A percentile compares a stretch with the other conserved stretches of the same genome.
phyloP scores from a whole-genome alignment of 2,329 filamentous ascomycete species.

The Westerdykella ornata region DNA sequence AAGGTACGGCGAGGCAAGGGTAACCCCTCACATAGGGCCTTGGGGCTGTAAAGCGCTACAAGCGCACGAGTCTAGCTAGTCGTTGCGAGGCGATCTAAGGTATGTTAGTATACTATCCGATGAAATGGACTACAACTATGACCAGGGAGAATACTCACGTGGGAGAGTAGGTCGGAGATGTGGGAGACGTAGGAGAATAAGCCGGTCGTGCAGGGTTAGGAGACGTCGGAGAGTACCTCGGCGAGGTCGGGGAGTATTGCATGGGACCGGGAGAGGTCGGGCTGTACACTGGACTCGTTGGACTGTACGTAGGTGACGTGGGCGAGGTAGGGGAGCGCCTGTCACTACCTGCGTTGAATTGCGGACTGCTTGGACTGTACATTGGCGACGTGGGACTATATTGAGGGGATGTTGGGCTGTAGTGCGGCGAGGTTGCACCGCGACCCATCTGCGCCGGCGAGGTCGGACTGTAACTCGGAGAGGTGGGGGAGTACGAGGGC shows the following conservation, averaged over 20 bases:
- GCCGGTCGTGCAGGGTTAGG: conserved; percentile 29
- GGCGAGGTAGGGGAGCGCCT: conserved; percentile 49
- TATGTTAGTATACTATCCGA: conserved; percentile 15
- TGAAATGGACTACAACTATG: conserved; percentile 19
- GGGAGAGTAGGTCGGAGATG: conserved; percentile 38
- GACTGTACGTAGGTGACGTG: conserved; percentile 64
- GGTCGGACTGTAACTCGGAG: conserved; percentile 55
- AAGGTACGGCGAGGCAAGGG: conserved; percentile 34
- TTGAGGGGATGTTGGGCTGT: conserved; percentile 53
- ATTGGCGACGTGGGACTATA: conserved; percentile 50
- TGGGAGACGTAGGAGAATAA: conserved; percentile 42
- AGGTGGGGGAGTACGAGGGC: conserved; percentile 48
- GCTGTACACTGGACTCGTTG: conserved; percentile 56
- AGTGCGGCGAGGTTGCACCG: conserved; percentile 40
- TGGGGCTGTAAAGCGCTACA: conserved; percentile 5
- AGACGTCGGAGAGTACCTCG: conserved; percentile 32
- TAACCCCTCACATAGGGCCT: conserved; percentile 25
- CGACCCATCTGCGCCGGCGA: conserved; percentile 44
- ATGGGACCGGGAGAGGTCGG: conserved; percentile 48
- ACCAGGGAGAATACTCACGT: conserved; percentile 37
- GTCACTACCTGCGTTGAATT: conserved; percentile 31
- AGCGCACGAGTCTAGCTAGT: conserved; percentile 10
- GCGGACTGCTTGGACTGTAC: conserved; percentile 51
- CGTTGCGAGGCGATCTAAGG: conserved; percentile 32
- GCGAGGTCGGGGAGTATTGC: conserved; percentile 45